A percentile compares a stretch with the other conserved stretches of the same genome.
Evolutionary conservation across 306 rosid genomes (phyloP).

Genomic region (Castanea sativa): DNA sequence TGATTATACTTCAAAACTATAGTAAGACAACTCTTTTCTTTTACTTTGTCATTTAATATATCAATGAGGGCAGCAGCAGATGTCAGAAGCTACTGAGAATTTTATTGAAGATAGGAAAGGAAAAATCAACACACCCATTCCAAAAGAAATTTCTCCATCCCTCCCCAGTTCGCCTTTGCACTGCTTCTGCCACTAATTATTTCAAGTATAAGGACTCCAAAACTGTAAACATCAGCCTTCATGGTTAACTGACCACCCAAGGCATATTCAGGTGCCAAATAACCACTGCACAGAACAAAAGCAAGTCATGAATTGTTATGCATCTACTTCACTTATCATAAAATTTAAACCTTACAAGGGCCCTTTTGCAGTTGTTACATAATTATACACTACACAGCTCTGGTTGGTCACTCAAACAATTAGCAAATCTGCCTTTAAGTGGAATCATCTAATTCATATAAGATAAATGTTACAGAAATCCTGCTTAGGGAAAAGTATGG

Average conservation of each 20-base stretch:
- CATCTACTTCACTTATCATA: neutral
- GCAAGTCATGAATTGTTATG: constrained; percentile 18
- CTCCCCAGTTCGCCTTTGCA: constrained; percentile 54
- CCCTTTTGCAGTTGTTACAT: neutral
- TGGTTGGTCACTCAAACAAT: neutral
- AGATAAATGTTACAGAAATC: neutral
- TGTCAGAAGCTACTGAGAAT: neutral
- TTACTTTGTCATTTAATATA: neutral
- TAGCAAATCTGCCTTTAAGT: neutral
- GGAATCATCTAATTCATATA: neutral
- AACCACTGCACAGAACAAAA: constrained; percentile 60
- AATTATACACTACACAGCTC: neutral
- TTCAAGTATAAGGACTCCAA: constrained; percentile 88
- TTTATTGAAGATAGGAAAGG: constrained; percentile 2
- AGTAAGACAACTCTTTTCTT: neutral
- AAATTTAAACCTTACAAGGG: neutral
- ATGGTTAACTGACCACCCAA: constrained; percentile 85
- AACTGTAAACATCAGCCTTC: constrained; percentile 92
- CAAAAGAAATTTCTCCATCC: constrained; percentile 52
- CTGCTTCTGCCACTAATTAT: constrained; percentile 75
- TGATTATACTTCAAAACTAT: no score
- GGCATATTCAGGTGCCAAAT: constrained; percentile 97
- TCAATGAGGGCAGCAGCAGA: neutral
- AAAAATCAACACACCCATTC: constrained; percentile 59
- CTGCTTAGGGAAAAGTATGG: neutral